Evolutionary conservation across 2,329 filamentous ascomycete genomes (phyloP), one percentile per base, ranked within the genome.

Genomic region (Cytospora mali): DNA sequence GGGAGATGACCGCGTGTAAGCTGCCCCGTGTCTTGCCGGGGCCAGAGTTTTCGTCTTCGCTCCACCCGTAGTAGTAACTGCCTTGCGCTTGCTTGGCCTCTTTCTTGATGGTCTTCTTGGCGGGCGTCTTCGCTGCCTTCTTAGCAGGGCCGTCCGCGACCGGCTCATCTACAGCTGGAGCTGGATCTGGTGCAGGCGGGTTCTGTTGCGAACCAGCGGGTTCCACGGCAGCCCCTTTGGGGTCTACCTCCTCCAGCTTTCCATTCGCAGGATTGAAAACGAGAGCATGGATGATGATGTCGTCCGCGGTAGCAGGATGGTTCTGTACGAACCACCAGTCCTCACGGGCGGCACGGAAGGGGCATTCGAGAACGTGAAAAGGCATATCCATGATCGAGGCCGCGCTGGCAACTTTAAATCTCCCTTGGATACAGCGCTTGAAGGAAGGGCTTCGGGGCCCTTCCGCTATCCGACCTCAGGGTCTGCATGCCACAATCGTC

Each of bases 401-500:
- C 6, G 48, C 56, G n/a, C 56, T 31, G 7, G 56, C 31, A 23
- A 58, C 29, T 4, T n/a, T n/a, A n/a, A 1, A 58, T 23, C 1
- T 23, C 5, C 1, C 2, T 2, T 0, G 48, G 48, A 31, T 58
- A 58, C 16, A 58, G n/a, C 6, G n/a, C n/a, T n/a, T n/a, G n/a
- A n/a, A n/a, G n/a, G n/a, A n/a, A n/a, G n/a, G n/a, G n/a, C n/a
- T n/a, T n/a, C n/a, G n/a, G n/a, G n/a, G n/a, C n/a, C n/a, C n/a
- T n/a, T n/a, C n/a, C n/a, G n/a, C n/a, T n/a, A n/a, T n/a, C n/a
- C n/a, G n/a, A n/a, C n/a, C n/a, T n/a, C n/a, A n/a, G n/a, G n/a
- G n/a, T n/a, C 60, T 90, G 75, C 89, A 91, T 91, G n/a, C 89
- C 89, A 70, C 89, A 92, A 7, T 84, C 86, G 1, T 87, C 90